Base-by-base conservation (phyloP, 1,284 basidiomycete species). In the Somion occarium region DNA sequence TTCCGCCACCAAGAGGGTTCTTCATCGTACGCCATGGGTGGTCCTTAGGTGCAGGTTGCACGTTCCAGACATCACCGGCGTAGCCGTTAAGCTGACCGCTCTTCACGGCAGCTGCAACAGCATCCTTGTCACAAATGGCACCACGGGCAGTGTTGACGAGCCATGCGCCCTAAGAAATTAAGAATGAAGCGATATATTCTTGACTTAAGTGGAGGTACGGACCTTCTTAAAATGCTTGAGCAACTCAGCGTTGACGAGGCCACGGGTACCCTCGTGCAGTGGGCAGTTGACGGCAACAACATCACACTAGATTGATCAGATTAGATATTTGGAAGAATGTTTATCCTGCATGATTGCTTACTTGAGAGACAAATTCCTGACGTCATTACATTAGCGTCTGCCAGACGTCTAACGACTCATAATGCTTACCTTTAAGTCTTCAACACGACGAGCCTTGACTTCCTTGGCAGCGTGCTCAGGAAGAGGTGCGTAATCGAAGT, bases 221-320 rank as follows among this genome's bases (percentile, higher is more conserved):
- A 51, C 49, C 49, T 45, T 45, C 49, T 51, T 96, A 80, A 95
- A 89, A 72, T 89, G 86, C 62, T 79, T 79, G 59, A 97, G 74
- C 47, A 90, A 81, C 27, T 93, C 88, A 43, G 79, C 77, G 73
- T 92, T 89, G 64, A 93, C 75, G 20, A 93, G 78, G 11, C 86
- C 88, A 39, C 73, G 72, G 26, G 92, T 94, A 25, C 84, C 83
- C 64, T 93, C 91, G 74, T 95, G 91, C 24, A 96, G 75, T 38
- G 93, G 93, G 68, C 85, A 88, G 75, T 96, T 96, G 70, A 93
- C 79, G 25, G 88, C 90, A 56, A 93, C 74, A 44, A 93, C 79
- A 61, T 93, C 88, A 64, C 86, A 88, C 69, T 83, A 78, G 20
- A 34, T 7, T 15, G 30, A 7, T 34, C 30, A 15, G 30, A 34